phyloP scores from a whole-genome alignment of 371 early-diverging fungal species.

The Dinochytrium kinnereticum region DNA sequence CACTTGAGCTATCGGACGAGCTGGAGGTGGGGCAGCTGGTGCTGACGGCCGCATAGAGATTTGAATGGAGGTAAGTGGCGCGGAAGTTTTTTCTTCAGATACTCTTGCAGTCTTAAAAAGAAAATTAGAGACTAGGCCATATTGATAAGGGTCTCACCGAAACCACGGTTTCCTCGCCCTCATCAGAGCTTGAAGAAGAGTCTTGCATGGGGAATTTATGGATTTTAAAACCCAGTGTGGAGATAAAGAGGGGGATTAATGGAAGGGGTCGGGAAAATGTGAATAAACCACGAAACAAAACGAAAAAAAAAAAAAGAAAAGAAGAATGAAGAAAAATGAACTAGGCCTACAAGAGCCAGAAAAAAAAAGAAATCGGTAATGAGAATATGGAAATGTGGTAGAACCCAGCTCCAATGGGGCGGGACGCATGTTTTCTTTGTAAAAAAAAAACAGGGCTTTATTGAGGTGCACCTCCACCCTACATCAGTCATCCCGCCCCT shows the following conservation, averaged over 20 bases:
- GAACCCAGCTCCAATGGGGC: background rate
- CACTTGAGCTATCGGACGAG: too few species aligned
- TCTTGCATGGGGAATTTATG: too few species aligned
- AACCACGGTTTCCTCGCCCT: background rate
- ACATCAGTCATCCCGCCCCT: conserved; percentile 7
- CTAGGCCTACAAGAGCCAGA: too few species aligned
- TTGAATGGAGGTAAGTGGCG: too few species aligned
- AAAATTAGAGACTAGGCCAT: too few species aligned
- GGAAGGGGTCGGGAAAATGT: background rate
- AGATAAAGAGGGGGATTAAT: background rate
- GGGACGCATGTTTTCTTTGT: background rate
- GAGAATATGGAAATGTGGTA: too few species aligned
- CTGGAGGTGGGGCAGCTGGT: background rate
- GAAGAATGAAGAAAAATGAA: too few species aligned
- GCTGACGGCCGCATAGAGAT: background rate
- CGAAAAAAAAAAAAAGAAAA: background rate
- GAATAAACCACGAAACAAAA: background rate
- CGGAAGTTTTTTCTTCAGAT: too few species aligned
- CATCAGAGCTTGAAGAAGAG: too few species aligned
- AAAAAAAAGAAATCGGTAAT: too few species aligned
- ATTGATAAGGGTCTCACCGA: background rate
- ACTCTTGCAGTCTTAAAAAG: too few species aligned
- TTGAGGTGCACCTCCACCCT: conserved; percentile 15
- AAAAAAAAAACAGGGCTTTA: conserved; percentile 11
- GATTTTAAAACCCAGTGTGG: too few species aligned